phyloP scores from a whole-genome alignment of 441 rosid species.

The Erodium trifolium region DNA sequence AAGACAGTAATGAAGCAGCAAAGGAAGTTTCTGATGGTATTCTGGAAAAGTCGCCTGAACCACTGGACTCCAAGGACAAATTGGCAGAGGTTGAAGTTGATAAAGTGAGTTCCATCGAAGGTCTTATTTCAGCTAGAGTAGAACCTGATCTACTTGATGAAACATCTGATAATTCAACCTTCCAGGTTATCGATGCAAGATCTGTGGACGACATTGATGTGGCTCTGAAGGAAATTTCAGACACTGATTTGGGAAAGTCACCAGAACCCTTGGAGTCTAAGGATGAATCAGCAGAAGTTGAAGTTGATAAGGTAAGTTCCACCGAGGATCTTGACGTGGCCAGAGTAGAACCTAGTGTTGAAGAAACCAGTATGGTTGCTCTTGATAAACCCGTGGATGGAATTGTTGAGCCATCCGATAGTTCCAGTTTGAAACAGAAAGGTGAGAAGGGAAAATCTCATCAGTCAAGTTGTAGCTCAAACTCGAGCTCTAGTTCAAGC shows the following conservation, averaged over 20 bases:
- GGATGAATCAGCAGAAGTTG: neutral
- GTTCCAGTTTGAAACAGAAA: constrained; percentile 16
- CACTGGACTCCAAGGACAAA: neutral
- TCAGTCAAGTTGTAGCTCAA: constrained; percentile 12
- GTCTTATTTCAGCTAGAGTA: neutral
- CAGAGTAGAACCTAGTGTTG: too few relatives aligned
- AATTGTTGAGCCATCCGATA: constrained; percentile 22
- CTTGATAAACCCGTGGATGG: constrained; percentile 17
- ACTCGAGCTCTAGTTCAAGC: neutral
- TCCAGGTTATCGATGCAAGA: neutral
- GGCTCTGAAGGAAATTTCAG: neutral
- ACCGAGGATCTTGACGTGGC: too few relatives aligned
- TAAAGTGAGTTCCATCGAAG: neutral
- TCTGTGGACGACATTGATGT: neutral
- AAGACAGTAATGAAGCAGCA: neutral
- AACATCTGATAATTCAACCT: neutral
- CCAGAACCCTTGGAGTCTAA: neutral
- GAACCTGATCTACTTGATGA: neutral
- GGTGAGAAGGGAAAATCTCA: constrained; percentile 21
- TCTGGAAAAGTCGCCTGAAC: neutral
- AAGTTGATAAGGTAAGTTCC: too few relatives aligned
- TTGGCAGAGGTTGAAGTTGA: too few relatives aligned
- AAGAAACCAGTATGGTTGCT: neutral
- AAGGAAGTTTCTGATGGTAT: neutral
- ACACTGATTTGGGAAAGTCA: neutral